Evolutionary conservation across 176 grass and related monocot genomes (phyloP), one percentile per base, ranked within the genome.

Genomic region (Oryza meridionalis): DNA sequence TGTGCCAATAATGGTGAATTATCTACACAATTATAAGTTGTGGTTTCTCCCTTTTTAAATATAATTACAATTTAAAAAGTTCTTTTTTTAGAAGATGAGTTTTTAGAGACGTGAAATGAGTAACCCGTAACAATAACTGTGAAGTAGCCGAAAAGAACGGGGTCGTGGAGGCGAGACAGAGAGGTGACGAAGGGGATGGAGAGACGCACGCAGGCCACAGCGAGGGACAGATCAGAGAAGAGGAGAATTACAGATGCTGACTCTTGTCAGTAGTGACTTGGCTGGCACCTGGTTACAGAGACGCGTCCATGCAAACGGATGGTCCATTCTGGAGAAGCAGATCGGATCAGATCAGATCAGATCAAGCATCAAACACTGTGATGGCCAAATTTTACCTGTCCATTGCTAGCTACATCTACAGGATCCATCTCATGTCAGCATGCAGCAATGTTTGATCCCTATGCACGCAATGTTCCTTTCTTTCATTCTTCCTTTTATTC

Each of bases 241-340:
- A 35, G 27, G 29, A 24, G 65, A 85, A 11, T 37, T 63, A 25
- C 21, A 38, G 76, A 79, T 9, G 42, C 77, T 7, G 62, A 69
- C 46, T 4, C 51, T 58, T 58, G 3, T 2, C 9, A 58, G 4
- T 19, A 24, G 21, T n/a, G 82, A 67, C 21, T 1, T 26, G 65
- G 22, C 16, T 25, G 25, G 46, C 84, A 75, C 77, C 69, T 81
- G 77, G 12, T 64, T 83, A 50, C 42, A 71, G 65, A 46, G 27
- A 78, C 37, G 5, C 5, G 16, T 58, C 6, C 47, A 64, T 16
- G 24, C 32, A 62, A 62, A 62, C 58, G 58, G n/a, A 21, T 21
- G 13, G 58, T 42, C 29, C 29, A 72, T 78, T 70, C 61, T 19
- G 24, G 32, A 62, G 71, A 1, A 58, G 21, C 32, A 16, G 7